Base-by-base conservation (phyloP, 495 filamentous ascomycete genomes). In the Rusavskia elegans region DNA sequence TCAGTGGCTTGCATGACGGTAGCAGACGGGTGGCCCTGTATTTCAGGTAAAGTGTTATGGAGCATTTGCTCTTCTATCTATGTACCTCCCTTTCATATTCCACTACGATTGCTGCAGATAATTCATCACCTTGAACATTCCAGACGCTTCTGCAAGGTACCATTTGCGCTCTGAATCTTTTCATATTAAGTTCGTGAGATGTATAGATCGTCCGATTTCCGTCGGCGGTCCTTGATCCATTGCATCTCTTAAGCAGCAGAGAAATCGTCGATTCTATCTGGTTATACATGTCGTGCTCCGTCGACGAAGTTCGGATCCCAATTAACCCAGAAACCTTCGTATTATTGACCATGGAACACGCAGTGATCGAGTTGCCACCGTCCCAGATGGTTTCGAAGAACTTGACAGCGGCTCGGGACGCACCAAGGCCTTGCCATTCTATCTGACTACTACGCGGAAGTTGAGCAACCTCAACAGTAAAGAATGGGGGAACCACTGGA, bases 391-490 rank as follows among this genome's bases (percentile, higher is more conserved):
- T 3, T 17, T 46, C 44, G 23, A 46, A 46, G 23, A 46, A 11
- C 4, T 52, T 59, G 41, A 64, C 45, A 17, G 63, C 17, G 16
- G 48, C 19, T 51, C 45, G 53, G 42, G 54, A 70, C 68, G 60
- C 59, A 6, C 74, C 74, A 27, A 74, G 54, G 25, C 68, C 76
- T 57, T 81, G 77, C 87, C 87, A 90, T 66, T 94, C 87, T 37
- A 93, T 76, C 50, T 71, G 70, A 54, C 76, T 80, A 14, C 66
- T 71, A 30, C 83, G 73, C 1, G 87, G 87, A 36, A 94, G 66
- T 54, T 78, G 74, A 39, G 79, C 73, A 13, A 90, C 84, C 52
- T 90, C 77, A 3, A 80, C 81, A 0, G 80, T 78, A 59, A 89
- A 80, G 53, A 88, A 73, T 2, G 81, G 81, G 1, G 88, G 82